A percentile compares a stretch with the other conserved stretches of the same genome.
Conservation (phyloP, 2,329 filamentous ascomycete genomes). For the Fusarium bactridioides region DNA sequence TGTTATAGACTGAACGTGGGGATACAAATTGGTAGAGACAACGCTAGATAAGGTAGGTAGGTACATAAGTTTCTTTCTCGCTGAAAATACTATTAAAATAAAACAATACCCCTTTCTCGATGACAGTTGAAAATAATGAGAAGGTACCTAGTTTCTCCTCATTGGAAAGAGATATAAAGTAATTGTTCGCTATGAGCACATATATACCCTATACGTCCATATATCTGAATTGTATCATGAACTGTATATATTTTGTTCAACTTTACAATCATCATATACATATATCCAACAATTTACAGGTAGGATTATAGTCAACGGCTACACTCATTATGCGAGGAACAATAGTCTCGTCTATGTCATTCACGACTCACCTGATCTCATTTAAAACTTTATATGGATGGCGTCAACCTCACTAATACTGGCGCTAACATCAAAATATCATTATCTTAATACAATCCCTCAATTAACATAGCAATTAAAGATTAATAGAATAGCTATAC, state of each 20-base stretch:
- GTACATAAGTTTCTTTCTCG: background rate
- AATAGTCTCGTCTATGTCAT: too few relatives aligned
- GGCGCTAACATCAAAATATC: background rate
- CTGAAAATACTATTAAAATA: background rate
- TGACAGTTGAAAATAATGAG: background rate
- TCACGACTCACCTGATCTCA: background rate
- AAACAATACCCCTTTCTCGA: background rate
- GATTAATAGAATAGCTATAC: too few relatives aligned
- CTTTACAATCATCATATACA: background rate
- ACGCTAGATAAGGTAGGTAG: too few relatives aligned
- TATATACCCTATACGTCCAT: background rate
- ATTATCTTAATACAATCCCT: background rate
- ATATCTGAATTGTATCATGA: background rate
- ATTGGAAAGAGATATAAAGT: background rate
- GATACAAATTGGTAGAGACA: background rate
- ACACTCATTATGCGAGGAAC: too few relatives aligned
- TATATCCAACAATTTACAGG: background rate
- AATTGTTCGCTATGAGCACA: background rate
- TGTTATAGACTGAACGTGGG: too few relatives aligned
- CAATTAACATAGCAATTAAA: background rate
- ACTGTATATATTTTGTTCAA: background rate
- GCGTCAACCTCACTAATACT: background rate
- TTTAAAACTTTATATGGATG: background rate
- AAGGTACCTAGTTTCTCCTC: background rate
- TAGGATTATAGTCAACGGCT: background rate